Percentiles rank a stretch among this genome's conserved stretches.
phyloP scores from a whole-genome alignment of 2,329 filamentous ascomycete species.

The Xylariales sp. region DNA sequence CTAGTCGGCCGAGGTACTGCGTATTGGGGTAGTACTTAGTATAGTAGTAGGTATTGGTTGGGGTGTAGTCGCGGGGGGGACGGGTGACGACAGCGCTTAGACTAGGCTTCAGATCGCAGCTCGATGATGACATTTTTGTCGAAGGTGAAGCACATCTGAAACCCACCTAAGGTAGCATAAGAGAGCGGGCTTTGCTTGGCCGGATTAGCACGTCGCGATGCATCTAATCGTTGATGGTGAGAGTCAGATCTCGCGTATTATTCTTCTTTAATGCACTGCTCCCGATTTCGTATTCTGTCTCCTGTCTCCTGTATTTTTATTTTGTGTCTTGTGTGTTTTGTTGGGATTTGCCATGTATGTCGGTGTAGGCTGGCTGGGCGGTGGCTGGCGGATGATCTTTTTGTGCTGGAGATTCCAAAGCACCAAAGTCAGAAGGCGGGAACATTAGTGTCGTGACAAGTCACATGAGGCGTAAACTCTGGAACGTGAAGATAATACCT shows the following conservation, averaged over 20 bases:
- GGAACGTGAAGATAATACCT: constrained; percentile 2
- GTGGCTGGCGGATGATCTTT: not conserved
- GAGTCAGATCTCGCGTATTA: not conserved
- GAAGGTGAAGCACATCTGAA: constrained; percentile 57
- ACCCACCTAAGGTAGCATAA: constrained; percentile 42
- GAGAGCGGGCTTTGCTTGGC: not conserved
- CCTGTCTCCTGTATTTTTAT: too few species aligned
- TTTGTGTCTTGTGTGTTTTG: too few species aligned
- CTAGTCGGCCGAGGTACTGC: too few species aligned
- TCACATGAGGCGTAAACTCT: not conserved
- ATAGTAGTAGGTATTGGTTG: too few species aligned
- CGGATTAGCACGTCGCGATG: not conserved
- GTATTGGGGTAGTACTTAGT: not conserved
- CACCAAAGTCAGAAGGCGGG: not conserved
- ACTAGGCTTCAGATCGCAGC: not conserved
- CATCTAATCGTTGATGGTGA: not conserved
- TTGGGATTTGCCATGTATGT: constrained; percentile 11
- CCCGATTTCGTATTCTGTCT: not conserved
- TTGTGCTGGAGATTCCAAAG: too few species aligned
- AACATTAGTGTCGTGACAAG: not conserved
- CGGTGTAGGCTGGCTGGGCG: not conserved
- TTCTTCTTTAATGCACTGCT: not conserved
- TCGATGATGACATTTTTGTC: not conserved
- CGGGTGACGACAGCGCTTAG: not conserved
- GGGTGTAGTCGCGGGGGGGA: not conserved